phyloP scores from a whole-genome alignment of 1,284 basidiomycete species.

The Tilletia horrida region DNA sequence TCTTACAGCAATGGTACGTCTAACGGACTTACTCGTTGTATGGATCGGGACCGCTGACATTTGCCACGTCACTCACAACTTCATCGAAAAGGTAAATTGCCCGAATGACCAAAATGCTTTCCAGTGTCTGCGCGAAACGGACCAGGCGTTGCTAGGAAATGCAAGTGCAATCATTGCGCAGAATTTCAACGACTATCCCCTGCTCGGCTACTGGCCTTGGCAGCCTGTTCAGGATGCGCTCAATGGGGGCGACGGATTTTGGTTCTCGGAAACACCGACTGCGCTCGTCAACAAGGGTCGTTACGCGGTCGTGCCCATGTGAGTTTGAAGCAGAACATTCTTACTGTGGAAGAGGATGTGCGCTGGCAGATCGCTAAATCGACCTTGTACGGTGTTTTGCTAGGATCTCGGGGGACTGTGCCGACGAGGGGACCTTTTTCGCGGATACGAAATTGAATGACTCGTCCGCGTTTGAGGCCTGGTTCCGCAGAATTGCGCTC shows the following conservation, averaged over 20 bases:
- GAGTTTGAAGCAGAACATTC: no score
- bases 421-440: slow-evolving; percentile 9
- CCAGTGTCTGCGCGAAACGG: background rate
- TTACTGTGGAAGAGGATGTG: no score
- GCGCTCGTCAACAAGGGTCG: background rate
- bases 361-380: no score
- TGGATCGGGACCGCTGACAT: background rate
- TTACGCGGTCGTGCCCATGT: slow-evolving; percentile 3
- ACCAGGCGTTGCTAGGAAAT: background rate
- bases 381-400: no score
- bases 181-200: slow-evolving; percentile 5
- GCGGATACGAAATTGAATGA: background rate
- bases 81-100: slow-evolving; percentile 3
- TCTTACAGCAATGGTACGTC: slow-evolving; percentile 2
- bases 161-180: slow-evolving; percentile 10
- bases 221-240: slow-evolving; percentile 1
- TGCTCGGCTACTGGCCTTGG: slow-evolving; percentile 15
- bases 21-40: background rate
- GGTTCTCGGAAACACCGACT: background rate
- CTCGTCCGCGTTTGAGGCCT: background rate
- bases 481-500: slow-evolving; percentile 7
- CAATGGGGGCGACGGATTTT: background rate
- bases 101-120: background rate
- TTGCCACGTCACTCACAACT: background rate
- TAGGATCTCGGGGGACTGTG: slow-evolving; percentile 14